A percentile compares a stretch with the other conserved stretches of the same genome.
Evolutionary conservation across 305 asterid species (phyloP).

Genomic region (Rubia tinctorum): DNA sequence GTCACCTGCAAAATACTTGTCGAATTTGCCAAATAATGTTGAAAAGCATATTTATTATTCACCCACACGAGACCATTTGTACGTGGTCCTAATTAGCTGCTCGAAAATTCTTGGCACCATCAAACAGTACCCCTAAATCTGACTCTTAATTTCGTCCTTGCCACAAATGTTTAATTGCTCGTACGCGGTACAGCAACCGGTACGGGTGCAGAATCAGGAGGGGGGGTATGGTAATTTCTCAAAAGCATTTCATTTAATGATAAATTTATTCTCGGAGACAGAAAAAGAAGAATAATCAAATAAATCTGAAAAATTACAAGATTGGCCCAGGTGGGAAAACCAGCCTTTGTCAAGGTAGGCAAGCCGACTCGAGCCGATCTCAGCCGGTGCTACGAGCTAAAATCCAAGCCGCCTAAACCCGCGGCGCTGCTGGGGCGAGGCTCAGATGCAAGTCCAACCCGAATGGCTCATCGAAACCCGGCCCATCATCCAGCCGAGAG

Average conservation of each 20-base stretch:
- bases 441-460: slow-evolving; percentile 81
- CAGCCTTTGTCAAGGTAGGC: slow-evolving; percentile 11
- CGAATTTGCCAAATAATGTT: not conserved
- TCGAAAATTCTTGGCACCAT: not conserved
- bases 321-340: slow-evolving; percentile 16
- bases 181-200: slow-evolving; percentile 16
- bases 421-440: slow-evolving; percentile 67
- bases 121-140: slow-evolving; percentile 5
- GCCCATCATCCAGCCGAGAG: slow-evolving; percentile 52
- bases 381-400: slow-evolving; percentile 4
- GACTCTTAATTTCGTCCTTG: slow-evolving; percentile 9
- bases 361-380: slow-evolving; percentile 1
- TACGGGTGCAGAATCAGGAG: slow-evolving; percentile 10
- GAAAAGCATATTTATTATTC: not conserved
- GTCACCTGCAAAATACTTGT: slow-evolving; percentile 1
- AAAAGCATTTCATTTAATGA: slow-evolving; percentile 7
- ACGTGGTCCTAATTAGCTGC: not conserved
- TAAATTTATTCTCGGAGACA: slow-evolving; percentile 15
- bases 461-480: slow-evolving; percentile 50
- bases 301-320: slow-evolving; percentile 52
- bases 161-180: slow-evolving; percentile 20
- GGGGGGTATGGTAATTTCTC: slow-evolving; percentile 16
- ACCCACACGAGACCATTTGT: not conserved
- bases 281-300: slow-evolving; percentile 30
- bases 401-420: slow-evolving; percentile 17